phyloP scores from a whole-genome alignment of 2,329 filamentous ascomycete genomes.

The Phoma sp. region DNA sequence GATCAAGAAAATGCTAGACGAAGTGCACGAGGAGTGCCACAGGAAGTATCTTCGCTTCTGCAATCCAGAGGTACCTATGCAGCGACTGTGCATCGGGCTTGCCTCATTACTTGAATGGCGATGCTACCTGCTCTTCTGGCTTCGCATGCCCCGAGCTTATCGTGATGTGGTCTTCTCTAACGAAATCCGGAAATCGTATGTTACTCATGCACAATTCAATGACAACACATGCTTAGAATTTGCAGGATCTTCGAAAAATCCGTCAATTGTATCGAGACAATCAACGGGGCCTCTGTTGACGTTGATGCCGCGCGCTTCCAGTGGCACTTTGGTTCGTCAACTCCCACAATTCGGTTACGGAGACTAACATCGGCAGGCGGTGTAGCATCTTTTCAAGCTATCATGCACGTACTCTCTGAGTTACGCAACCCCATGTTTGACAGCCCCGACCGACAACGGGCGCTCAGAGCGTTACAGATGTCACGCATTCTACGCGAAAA shows the following conservation, averaged over 20 bases:
- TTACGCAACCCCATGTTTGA: slow-evolving; percentile 48
- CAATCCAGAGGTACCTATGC: slow-evolving; percentile 40
- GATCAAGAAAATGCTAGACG: slow-evolving; percentile 47
- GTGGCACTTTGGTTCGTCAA: slow-evolving; percentile 47
- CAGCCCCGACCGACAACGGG: slow-evolving; percentile 44
- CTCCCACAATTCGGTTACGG: neutral
- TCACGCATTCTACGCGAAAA: slow-evolving; percentile 43
- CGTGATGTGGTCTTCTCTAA: slow-evolving; percentile 46
- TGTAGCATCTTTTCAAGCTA: slow-evolving; percentile 46
- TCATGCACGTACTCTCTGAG: slow-evolving; percentile 51
- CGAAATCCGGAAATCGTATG: slow-evolving; percentile 46
- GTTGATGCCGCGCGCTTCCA: slow-evolving; percentile 47
- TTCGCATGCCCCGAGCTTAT: slow-evolving; percentile 48
- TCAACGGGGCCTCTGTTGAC: slow-evolving; percentile 46
- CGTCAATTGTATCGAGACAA: slow-evolving; percentile 47
- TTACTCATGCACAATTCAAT: neutral
- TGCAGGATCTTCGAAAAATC: slow-evolving; percentile 49
- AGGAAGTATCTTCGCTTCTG: slow-evolving; percentile 43
- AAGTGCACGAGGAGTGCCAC: slow-evolving; percentile 44
- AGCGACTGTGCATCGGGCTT: slow-evolving; percentile 42
- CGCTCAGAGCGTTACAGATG: slow-evolving; percentile 43
- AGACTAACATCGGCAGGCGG: slow-evolving; percentile 32
- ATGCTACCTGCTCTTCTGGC: slow-evolving; percentile 49
- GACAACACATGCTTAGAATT: neutral
- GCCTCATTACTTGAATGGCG: slow-evolving; percentile 48